Conservation (phyloP, 2,329 filamentous ascomycete genomes). For the Penicillium sp. region DNA sequence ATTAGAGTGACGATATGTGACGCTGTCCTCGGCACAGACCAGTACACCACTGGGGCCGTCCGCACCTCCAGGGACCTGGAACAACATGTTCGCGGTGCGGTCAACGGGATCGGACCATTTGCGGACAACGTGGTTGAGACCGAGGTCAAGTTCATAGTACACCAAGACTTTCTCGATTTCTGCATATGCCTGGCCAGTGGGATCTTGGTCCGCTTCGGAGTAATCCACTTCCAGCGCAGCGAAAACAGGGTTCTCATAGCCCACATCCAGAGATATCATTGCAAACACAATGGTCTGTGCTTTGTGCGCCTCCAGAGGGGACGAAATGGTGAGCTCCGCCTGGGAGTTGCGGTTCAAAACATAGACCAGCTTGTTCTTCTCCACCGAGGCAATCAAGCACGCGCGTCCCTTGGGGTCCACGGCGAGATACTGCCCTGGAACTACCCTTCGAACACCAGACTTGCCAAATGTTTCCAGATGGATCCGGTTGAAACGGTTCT, state of each 20-base stretch:
- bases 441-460: conserved; percentile 86
- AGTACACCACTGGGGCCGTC: conserved; percentile 94
- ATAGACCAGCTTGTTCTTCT: conserved; percentile 99
- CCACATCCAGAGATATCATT: conserved; percentile 85
- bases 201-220: conserved; percentile 84
- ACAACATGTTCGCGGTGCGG: conserved; percentile 80
- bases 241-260: conserved; percentile 96
- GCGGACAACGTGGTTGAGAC: conserved; percentile 92
- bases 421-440: conserved; percentile 93
- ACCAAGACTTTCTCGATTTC: conserved; percentile 87
- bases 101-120: conserved; percentile 96
- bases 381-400: conserved; percentile 86
- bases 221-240: conserved; percentile 94
- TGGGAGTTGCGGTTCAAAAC: conserved; percentile 94
- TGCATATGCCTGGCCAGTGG: conserved; percentile 75
- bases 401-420: conserved; percentile 94
- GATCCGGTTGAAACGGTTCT: conserved; percentile 83
- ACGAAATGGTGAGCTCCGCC: conserved; percentile 93
- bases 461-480: conserved; percentile 98
- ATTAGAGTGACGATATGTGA: conserved; percentile 96
- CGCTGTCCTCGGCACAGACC: conserved; percentile 89
- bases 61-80: conserved; percentile 90
- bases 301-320: conserved; percentile 93
- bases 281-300: conserved; percentile 86
- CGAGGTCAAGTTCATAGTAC: conserved; percentile 96